phyloP scores from a whole-genome alignment of 176 grass and related monocot genomes.

The Pontederia paniculata region DNA sequence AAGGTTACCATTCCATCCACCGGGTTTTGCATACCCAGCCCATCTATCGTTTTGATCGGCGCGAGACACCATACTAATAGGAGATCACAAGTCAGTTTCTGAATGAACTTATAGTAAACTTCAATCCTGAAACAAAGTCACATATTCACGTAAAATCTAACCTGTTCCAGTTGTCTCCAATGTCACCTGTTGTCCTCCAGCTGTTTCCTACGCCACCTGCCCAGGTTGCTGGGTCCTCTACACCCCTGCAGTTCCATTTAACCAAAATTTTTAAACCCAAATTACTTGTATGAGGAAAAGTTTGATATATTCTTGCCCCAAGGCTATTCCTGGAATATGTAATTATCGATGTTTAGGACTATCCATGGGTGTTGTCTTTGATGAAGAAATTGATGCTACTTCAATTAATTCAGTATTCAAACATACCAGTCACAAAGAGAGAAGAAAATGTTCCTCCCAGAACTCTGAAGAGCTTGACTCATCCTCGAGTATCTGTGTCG shows the following conservation, averaged over 20 bases:
- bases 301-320: background rate
- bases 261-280: background rate
- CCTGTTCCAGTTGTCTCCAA: conserved; percentile 72
- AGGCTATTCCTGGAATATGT: too few species aligned
- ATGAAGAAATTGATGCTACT: too few species aligned
- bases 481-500: conserved; percentile 66
- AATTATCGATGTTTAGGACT: too few species aligned
- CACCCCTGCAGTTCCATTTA: conserved; percentile 34
- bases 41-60: conserved; percentile 92
- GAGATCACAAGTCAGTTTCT: background rate
- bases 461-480: conserved; percentile 64
- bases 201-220: conserved; percentile 61
- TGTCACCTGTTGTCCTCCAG: conserved; percentile 95
- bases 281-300: background rate
- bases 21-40: conserved; percentile 73
- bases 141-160: background rate
- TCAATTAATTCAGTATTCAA: background rate
- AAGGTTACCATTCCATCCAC: conserved; percentile 37
- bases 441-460: conserved; percentile 79
- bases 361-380: too few species aligned
- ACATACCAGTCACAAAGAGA: conserved; percentile 89
- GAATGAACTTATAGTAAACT: background rate
- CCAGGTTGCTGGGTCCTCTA: conserved; percentile 75
- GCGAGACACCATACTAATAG: conserved; percentile 10
- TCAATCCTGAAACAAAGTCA: background rate